Base-by-base conservation (phyloP, 768 basidiomycete genomes). In the Sistotremastrum suecicum region DNA sequence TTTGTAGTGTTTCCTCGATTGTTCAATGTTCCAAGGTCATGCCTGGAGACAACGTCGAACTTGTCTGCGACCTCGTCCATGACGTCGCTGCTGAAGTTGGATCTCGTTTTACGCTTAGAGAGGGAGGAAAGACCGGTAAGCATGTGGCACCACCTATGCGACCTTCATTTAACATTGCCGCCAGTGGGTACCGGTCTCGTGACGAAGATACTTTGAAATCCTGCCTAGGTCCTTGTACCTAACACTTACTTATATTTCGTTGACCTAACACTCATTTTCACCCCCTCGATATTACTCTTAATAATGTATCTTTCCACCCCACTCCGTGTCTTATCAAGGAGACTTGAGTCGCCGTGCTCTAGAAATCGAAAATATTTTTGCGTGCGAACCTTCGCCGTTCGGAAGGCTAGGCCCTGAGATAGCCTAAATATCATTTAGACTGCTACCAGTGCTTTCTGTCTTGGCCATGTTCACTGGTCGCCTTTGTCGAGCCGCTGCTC, bases 1-100 rank as follows among this genome's bases (percentile, higher is more conserved):
- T 37, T 11, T 0, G 38, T 7, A 46, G 20, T 20, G 20, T 20
- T 20, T 20, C 20, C 20, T 20, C 20, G 20, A 20, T 20, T 20
- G 20, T 20, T 20, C 20, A 20, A 20, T 37, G 5, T 43, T 42
- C 49, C 39, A 54, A 85, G 80, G 80, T 97, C 54, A 92, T 95
- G 88, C 94, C 94, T 42, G 94, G 94, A 50, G 94, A 98, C 68
- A 94, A 94, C 56, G 81, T 98, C 45, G 91, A 95, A 65, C 80
- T 98, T 70, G 71, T 87, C 45, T 88, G 86, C 59, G 68, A 75
- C 30, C 74, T 97, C 35, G 72, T 81, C 29, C 78, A 80, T 55
- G 88, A 92, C 57, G 80, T 95, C 50, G 90, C 90, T 28, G 74
- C 85, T 38, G 94, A 97, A 64, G 72, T 78, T 51, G 90, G 94